phyloP scores from a whole-genome alignment of 1,284 basidiomycete species.

The Retiboletus flavoniger region DNA sequence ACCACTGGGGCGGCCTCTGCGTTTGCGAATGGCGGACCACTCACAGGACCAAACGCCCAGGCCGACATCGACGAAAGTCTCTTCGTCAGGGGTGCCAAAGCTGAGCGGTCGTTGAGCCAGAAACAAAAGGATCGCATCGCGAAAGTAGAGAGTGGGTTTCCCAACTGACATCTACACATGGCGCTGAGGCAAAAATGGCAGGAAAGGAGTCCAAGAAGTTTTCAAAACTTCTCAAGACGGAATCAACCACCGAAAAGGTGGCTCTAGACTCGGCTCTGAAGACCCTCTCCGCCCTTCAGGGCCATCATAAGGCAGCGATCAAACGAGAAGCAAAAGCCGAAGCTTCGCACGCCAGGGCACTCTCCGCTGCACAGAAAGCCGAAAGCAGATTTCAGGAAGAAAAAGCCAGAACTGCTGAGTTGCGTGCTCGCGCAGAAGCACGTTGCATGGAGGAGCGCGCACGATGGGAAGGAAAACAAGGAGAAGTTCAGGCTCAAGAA shows the following conservation, averaged over 20 bases:
- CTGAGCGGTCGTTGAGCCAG: conserved; percentile 29
- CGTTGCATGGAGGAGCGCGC: conserved; percentile 31
- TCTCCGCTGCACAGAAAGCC: conserved; percentile 29
- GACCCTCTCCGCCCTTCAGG: conserved; percentile 28
- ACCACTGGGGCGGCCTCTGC: conserved; percentile 19
- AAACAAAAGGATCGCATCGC: conserved; percentile 30
- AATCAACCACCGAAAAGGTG: conserved; percentile 29
- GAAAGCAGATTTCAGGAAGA: conserved; percentile 31
- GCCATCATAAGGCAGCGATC: conserved; percentile 33
- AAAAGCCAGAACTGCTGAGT: conserved; percentile 23
- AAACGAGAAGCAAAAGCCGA: conserved; percentile 31
- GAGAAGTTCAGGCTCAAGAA: conserved; percentile 29
- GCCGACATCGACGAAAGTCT: conserved; percentile 25
- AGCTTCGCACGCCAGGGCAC: conserved; percentile 24
- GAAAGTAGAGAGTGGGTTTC: conserved; percentile 27
- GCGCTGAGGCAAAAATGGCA: conserved; percentile 7
- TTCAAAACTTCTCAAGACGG: conserved; percentile 29
- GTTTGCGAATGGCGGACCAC: conserved; percentile 28
- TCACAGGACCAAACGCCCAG: conserved; percentile 23
- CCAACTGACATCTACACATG: background rate
- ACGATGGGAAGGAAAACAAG: conserved; percentile 34
- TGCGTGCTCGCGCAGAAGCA: conserved; percentile 28
- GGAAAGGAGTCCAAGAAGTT: conserved; percentile 26
- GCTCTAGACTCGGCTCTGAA: conserved; percentile 31
- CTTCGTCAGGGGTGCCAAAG: conserved; percentile 17